Base-by-base conservation (phyloP, 257 asterid species). In the Cordia subcordata region DNA sequence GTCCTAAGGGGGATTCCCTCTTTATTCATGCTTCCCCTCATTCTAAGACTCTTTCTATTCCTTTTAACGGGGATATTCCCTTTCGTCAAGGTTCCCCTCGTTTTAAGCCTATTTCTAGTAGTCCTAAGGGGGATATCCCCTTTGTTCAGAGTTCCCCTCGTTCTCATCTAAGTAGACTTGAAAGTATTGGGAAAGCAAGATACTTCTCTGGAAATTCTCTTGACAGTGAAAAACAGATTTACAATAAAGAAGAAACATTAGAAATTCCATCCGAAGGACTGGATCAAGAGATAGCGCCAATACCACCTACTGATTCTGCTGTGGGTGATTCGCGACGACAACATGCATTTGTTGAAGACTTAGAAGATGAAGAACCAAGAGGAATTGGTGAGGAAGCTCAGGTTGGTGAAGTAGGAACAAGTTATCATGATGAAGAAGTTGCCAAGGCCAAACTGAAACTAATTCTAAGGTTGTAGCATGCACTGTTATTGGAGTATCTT, bases 391-490 rank as follows among this genome's bases (percentile, higher is more conserved):
- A 66, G 66, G 95, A 82, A 76, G 82, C 74, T 64, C 57, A 68
- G 56, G 67, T 66, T 61, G 79, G 84, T 73, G 88, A 71, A 61
- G 73, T 53, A 49, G 68, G 66, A 44, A 68, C 69, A 55, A 69
- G 68, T 79, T 66, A 68, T 72, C 80, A 71, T 70, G 83, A 82
- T 61, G 62, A 68, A 64, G 97, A 93, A 80, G 83, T 86, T 73
- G 77, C 72, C 14, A 87, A 81, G 66, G 92, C 99, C 66, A 93
- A 78, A 75, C 88, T 92, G 57, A 92, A 78, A 80, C 81, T 92
- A 72, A 75, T 83, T 27, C 72, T 88, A 69, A 92, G 99, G 99
- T 88, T 74, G 70, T 62, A 23, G 57, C 51, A 11, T 50, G 15
- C 54, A 16, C 14, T 47, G 50, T 44, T 71, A 55, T 22, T 53